Evolutionary conservation across 495 filamentous ascomycete species (phyloP).

Genomic region (Aspergillus nidulans): DNA sequence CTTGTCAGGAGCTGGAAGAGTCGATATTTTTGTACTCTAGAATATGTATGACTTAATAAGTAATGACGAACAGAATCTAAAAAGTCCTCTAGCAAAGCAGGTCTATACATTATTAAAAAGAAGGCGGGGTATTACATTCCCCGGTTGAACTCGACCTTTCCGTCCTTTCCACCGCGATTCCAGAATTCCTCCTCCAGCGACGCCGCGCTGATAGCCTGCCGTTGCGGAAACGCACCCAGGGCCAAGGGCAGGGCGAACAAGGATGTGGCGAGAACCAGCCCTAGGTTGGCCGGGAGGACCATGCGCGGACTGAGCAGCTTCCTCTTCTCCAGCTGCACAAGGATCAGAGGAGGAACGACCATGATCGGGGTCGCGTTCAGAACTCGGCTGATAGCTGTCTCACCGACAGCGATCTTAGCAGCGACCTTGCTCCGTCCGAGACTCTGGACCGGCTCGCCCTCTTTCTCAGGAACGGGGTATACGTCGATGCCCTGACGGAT

Average conservation of each 20-base stretch:
- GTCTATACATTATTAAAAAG: neutral
- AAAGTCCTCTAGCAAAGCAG: neutral
- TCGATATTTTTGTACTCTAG: too few relatives aligned
- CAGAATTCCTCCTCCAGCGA: constrained; percentile 80
- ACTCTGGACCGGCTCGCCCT: constrained; percentile 55
- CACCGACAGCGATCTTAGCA: constrained; percentile 79
- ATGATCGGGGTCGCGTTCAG: constrained; percentile 95
- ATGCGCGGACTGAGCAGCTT: constrained; percentile 72
- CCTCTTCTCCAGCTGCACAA: constrained; percentile 58
- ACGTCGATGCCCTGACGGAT: constrained; percentile 91
- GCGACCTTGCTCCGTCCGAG: constrained; percentile 85
- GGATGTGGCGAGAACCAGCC: constrained; percentile 71
- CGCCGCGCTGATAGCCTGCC: constrained; percentile 69
- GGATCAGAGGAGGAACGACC: constrained; percentile 84
- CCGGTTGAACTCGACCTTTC: constrained; percentile 83
- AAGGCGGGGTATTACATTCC: constrained; percentile 54
- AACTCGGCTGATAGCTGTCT: constrained; percentile 85
- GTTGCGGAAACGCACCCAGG: constrained; percentile 85
- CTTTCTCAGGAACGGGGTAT: constrained; percentile 67
- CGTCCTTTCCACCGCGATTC: constrained; percentile 62
- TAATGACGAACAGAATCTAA: neutral
- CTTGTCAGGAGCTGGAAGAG: neutral
- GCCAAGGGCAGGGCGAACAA: constrained; percentile 80
- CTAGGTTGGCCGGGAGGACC: constrained; percentile 75
- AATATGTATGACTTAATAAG: neutral